A percentile compares a stretch with the other conserved stretches of the same genome.
Evolutionary conservation across 1,139 yeast genomes (phyloP).

Genomic region (Suhomyces kunorum): DNA sequence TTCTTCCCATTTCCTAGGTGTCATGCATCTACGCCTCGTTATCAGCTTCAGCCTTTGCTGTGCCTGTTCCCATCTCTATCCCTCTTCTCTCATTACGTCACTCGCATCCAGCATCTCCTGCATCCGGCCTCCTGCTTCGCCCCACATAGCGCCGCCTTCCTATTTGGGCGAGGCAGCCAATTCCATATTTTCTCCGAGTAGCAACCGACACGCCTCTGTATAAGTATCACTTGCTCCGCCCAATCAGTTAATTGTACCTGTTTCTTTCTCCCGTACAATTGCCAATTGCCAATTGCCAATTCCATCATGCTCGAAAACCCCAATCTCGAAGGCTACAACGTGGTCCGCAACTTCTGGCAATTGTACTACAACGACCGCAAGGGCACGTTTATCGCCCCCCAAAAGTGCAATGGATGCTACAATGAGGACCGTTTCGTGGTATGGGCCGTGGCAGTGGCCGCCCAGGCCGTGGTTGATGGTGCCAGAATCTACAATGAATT

Average conservation of each 20-base stretch:
- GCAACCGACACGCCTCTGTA: slow-evolving; percentile 3
- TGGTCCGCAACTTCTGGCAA: slow-evolving; percentile 48
- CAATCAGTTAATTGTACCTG: too few relatives aligned
- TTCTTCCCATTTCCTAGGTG: too few relatives aligned
- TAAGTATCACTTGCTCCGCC: too few relatives aligned
- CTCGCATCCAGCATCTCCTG: neutral
- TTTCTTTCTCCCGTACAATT: too few relatives aligned
- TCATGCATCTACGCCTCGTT: too few relatives aligned
- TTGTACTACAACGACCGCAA: slow-evolving; percentile 46
- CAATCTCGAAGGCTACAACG: slow-evolving; percentile 54
- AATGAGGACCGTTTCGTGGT: slow-evolving; percentile 58
- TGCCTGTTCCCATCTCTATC: too few relatives aligned
- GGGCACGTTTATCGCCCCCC: slow-evolving; percentile 46
- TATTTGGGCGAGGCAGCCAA: slow-evolving; percentile 8
- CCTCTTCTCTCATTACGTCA: neutral
- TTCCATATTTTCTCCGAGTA: slow-evolving; percentile 6
- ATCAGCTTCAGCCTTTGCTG: too few relatives aligned
- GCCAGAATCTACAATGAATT: slow-evolving; percentile 58
- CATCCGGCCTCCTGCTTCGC: slow-evolving; percentile 4
- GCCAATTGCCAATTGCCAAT: too few relatives aligned
- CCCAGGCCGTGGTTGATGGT: slow-evolving; percentile 63
- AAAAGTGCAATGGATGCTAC: slow-evolving; percentile 51
- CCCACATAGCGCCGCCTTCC: slow-evolving; percentile 7
- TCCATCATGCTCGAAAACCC: slow-evolving; percentile 38
- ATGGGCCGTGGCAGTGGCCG: slow-evolving; percentile 70